Evolutionary conservation across 2,329 filamentous ascomycete species (phyloP).

Genomic region (Nemania bipapillata): DNA sequence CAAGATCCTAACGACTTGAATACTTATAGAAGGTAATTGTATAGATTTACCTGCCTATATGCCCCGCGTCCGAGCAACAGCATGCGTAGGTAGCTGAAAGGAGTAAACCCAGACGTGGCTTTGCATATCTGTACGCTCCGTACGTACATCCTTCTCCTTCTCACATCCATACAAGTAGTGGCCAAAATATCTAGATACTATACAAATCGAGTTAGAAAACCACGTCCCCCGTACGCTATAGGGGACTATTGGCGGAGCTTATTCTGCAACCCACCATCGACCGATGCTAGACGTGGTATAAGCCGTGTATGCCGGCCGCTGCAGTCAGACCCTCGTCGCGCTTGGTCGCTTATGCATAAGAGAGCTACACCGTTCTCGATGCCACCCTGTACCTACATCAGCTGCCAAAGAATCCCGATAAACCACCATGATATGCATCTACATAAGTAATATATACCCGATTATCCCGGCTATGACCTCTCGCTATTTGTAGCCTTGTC

Average conservation of each 20-base stretch:
- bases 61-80: no score
- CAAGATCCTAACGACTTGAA: no score
- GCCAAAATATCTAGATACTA: no score
- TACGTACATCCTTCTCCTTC: no score
- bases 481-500: conserved; percentile 5
- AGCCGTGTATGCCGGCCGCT: conserved; percentile 9
- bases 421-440: not conserved
- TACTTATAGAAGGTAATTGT: not conserved
- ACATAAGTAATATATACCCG: not conserved
- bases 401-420: not conserved
- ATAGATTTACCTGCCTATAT: not conserved
- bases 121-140: no score
- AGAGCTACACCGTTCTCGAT: conserved; percentile 11
- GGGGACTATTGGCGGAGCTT: conserved; percentile 12
- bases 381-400: conserved; percentile 3
- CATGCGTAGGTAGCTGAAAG: no score
- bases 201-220: not conserved
- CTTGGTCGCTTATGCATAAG: conserved; percentile 7
- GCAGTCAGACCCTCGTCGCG: not conserved
- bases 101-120: no score
- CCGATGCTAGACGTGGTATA: not conserved
- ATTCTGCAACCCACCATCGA: conserved; percentile 2
- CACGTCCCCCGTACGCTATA: not conserved
- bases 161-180: no score
- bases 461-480: not conserved